Evolutionary conservation across 306 rosid species (phyloP), one percentile per base, ranked within the genome.

Genomic region (Vigna unguiculata): DNA sequence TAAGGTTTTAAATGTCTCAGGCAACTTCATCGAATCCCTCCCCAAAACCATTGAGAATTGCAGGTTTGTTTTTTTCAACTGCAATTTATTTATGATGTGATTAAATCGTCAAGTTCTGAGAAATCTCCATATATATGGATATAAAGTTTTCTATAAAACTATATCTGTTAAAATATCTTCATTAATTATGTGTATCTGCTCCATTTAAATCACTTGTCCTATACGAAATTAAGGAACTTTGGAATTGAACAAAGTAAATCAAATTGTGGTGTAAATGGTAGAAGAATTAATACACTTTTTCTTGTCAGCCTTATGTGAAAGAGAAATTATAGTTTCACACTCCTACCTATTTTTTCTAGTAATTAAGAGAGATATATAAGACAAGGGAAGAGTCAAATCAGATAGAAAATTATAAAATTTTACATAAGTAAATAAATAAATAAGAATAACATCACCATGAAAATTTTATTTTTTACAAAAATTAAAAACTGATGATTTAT

Each of bases 31-130:
- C 22, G 66, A 86, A 52, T 58, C 30, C 25, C 89, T 95, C 15
- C 98, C 98, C 40, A 84, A 81, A 87, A 86, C 96, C 52, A 88
- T 95, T 77, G 97, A 89, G 71, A 82, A 92, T 85, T 95, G 98
- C 98, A 95, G 97, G 98, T 93, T 71, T 6, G n/a, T 21, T 47
- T 49, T 51, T 30, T 61, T 66, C 63, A 6, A 17, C 16, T 19
- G 3, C 2, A 7, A 9, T 40, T 9, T 43, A 71, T 2, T 6
- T 43, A 0, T 49, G 4, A 10, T 45, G 36, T 32, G 15, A 41
- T 12, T 55, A 15, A 11, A 62, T 59, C 6, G 25, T 28, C 20
- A 7, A 30, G 21, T 28, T 6, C 34, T 16, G n/a, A 20, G 32
- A 32, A 28, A 4, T 21, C 38, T 66, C 2, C 47, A 62, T 62